Conservation (phyloP, 768 basidiomycete species). For the Calocybe cyanea region DNA sequence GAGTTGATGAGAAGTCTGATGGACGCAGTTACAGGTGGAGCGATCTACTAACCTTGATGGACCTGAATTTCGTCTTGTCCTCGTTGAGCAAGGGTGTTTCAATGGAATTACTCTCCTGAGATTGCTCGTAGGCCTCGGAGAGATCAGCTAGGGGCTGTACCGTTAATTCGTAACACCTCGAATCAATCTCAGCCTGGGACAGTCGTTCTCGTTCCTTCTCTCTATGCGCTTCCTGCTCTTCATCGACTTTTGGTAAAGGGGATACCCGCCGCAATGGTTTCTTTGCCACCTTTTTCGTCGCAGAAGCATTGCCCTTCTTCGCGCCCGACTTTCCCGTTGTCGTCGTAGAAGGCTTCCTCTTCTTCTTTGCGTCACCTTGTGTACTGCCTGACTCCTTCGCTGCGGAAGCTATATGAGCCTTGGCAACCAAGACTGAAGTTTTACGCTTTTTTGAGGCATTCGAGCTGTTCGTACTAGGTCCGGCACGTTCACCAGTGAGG, state of each 20-base stretch:
- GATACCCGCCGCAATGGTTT: slow-evolving; percentile 46
- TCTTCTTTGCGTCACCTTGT: slow-evolving; percentile 51
- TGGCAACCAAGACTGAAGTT: slow-evolving; percentile 53
- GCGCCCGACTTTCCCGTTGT: slow-evolving; percentile 26
- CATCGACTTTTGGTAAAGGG: slow-evolving; percentile 59
- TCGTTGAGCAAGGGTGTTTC: slow-evolving; percentile 30
- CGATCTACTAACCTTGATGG: slow-evolving; percentile 43
- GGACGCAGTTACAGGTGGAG: background rate
- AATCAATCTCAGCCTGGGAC: slow-evolving; percentile 56
- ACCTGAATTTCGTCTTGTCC: slow-evolving; percentile 32
- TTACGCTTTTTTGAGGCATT: slow-evolving; percentile 59
- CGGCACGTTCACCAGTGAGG: slow-evolving; percentile 61
- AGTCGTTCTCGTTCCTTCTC: slow-evolving; percentile 28
- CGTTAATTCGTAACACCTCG: slow-evolving; percentile 78
- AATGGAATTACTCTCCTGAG: slow-evolving; percentile 18
- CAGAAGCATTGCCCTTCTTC: slow-evolving; percentile 35
- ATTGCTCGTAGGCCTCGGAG: slow-evolving; percentile 59
- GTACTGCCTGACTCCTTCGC: slow-evolving; percentile 43
- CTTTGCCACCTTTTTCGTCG: slow-evolving; percentile 32
- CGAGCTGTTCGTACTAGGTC: slow-evolving; percentile 20
- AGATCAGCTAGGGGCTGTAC: slow-evolving; percentile 78
- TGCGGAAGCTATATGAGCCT: slow-evolving; percentile 34
- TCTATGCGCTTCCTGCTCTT: slow-evolving; percentile 34
- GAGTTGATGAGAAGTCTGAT: slow-evolving; percentile 7
- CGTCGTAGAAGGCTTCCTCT: slow-evolving; percentile 48